Evolutionary conservation across 1,139 yeast genomes (phyloP), one percentile per base, ranked within the genome.

Genomic region (Diutina scorzettiae): DNA sequence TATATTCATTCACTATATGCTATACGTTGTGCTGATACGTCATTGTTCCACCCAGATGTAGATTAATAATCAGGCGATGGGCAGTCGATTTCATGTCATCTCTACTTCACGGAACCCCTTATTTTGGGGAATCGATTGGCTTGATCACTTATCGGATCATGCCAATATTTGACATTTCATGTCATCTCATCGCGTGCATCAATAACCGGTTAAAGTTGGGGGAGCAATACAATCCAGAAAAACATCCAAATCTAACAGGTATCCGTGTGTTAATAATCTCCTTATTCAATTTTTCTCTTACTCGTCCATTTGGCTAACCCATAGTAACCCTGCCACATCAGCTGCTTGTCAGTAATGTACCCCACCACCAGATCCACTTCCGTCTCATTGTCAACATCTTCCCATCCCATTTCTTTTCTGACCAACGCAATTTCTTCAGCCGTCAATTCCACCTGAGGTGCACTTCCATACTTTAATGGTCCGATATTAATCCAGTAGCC

Each of bases 401-500:
- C 56, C 93, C 95, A 86, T 0, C 89, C 89, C 59, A 78, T 63
- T 2, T 62, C 44, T 20, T 56, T 48, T 30, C 87, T 62, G 11
- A 81, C 53, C n/a, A 56, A 50, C 14, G 60, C 56, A 40, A 86
- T 54, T 53, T 86, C 96, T 17, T 78, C 78, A 17, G 73, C 64
- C 27, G 77, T 79, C 23, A 84, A 62, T 56, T 85, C 95, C 1
- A 79, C 82, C 49, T 73, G 76, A 1, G 96, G 93, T 1, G 89
- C 87, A 3, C 86, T 77, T 0, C 96, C 96, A 60, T 86, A 86
- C 57, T 86, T 86, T 47, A 86, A 64, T 0, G 96, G 96, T 0
- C 96, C 96, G 17, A 76, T 69, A 54, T 86, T 86, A 47, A 86
- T 76, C 96, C 95, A 86, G 43, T 68, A 67, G 0, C 83, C 77